These are phyloP conservation scores for Geranium incanum DNA, from an alignment of 441 rosid species.

Conservation along the genomic window DNA sequence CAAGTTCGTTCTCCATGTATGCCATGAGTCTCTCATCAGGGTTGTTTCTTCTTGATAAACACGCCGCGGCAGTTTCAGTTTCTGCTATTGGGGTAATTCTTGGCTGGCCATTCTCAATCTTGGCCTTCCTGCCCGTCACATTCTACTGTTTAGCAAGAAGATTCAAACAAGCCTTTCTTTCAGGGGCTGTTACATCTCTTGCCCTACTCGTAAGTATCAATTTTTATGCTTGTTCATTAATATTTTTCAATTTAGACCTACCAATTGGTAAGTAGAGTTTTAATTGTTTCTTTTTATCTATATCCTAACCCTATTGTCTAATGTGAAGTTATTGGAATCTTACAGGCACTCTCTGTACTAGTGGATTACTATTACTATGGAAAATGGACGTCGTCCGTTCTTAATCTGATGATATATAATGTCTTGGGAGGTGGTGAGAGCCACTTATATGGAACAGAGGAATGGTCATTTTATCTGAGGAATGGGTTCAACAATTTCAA, in stretches of 20 bases:
- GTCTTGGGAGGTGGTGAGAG: conserved; percentile 92
- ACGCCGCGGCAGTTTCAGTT: conserved; percentile 57
- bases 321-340: conserved; percentile 17
- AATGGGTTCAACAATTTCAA: conserved; percentile 91
- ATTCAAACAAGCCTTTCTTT: conserved; percentile 54
- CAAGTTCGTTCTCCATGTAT: conserved; percentile 96
- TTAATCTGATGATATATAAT: conserved; percentile 76
- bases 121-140: conserved; percentile 77
- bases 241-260: not conserved
- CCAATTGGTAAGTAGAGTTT: not conserved
- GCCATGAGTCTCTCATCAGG: conserved; percentile 92
- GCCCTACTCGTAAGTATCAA: conserved; percentile 47
- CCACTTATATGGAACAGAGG: conserved; percentile 88
- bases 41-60: conserved; percentile 71
- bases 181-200: conserved; percentile 57
- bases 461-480: conserved; percentile 55
- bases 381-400: conserved; percentile 77
- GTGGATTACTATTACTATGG: conserved; percentile 62
- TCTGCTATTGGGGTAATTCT: conserved; percentile 70
- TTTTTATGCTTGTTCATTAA: conserved; percentile 1
- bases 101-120: conserved; percentile 91
- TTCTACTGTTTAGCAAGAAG: conserved; percentile 52
- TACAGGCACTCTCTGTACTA: conserved; percentile 62
- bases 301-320: not conserved
- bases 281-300: not conserved